Base-by-base conservation (phyloP, 2,329 filamentous ascomycete genomes). In the Triangularia verruculosa region DNA sequence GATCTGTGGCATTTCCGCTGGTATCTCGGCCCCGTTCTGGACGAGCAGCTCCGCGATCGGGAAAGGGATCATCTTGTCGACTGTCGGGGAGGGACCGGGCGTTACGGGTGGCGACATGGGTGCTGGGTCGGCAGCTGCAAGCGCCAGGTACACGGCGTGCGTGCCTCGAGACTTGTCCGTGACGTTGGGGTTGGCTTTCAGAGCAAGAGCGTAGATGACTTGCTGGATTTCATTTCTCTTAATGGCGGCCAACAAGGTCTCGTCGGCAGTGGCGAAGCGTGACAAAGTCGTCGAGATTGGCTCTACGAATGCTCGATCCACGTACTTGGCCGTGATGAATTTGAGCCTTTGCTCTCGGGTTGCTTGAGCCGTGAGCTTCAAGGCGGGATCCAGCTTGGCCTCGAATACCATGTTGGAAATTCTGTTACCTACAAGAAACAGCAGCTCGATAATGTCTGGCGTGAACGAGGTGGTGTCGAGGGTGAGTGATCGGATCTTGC, bases 321-420 rank as follows among this genome's bases (percentile, higher is more conserved):
- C 90, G 73, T 99, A 99, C 76, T 99, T 99, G 61, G 90, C 84
- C 0, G 92, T 98, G 76, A 99, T 98, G 75, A 97, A 99, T 70
- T 86, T 90, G n/a, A 98, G 81, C 22, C 95, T 87, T 75, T 97
- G 92, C 75, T 99, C 95, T 47, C 95, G 87, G 5, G 88, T 93
- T 24, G 93, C 92, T 70, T 89, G 87, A 0, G 92, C 84, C 0
- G 82, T 80, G 4, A 92, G 93, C 74, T 97, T 98, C 54, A 85
- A 72, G 5, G 83, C 79, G 24, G 84, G 83, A 64, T 97, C 92
- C 24, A 98, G 82, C 66, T 81, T 91, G 13, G 93, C 89, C 79
- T 99, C 95, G 92, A 93, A 99, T 20, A 99, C 84, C 89, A 94
- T 94, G 77, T 99, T 99, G 71, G 93, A 95, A 59, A 97, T 88